Evolutionary conservation across 257 asterid genomes (phyloP), one percentile per base, ranked within the genome.

Genomic region (Solanum chiquidenum): DNA sequence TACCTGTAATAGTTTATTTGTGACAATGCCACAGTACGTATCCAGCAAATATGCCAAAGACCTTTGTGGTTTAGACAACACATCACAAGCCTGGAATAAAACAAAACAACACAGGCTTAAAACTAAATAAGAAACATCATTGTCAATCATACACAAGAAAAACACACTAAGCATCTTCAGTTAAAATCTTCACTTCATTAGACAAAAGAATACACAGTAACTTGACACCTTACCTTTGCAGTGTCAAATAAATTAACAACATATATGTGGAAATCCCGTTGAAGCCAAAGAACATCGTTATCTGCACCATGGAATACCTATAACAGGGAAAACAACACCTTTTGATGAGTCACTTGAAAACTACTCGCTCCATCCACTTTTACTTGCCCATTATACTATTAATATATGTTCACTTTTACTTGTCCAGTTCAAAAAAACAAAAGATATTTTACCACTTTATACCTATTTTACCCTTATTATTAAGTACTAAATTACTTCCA

Each of bases 271-370:
- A 95, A 97, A 90, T 97, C 99, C 87, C 99, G 93, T 94, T 97
- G 98, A 85, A 97, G 98, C 99, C 99, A 97, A 89, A 97, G 94
- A 88, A 97, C 92, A 91, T 97, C 99, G 92, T 92, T 95, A 92
- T 97, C 99, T 88, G 99, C 98, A 86, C 99, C 99, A 91, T 97
- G 99, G 90, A 97, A 95, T 84, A 97, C 98, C 99, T 97, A 93
- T 86, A 88, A 14, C 90, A 92, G 66, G 80, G 35, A 31, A 82
- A 82, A 29, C 29, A 2, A 29, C 68, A 40, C 11, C 34, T 49
- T 82, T 29, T 49, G 58, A 49, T 23, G 42, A 80, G 29, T 82
- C 20, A 82, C 13, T 46, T 82, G 69, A 52, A 42, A 10, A 82
- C 83, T 38, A 69, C 11, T 29, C 0, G 6, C 38, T 69, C 38